Base-by-base conservation (phyloP, 176 grass and related monocot genomes). In the Cocos nucifera region DNA sequence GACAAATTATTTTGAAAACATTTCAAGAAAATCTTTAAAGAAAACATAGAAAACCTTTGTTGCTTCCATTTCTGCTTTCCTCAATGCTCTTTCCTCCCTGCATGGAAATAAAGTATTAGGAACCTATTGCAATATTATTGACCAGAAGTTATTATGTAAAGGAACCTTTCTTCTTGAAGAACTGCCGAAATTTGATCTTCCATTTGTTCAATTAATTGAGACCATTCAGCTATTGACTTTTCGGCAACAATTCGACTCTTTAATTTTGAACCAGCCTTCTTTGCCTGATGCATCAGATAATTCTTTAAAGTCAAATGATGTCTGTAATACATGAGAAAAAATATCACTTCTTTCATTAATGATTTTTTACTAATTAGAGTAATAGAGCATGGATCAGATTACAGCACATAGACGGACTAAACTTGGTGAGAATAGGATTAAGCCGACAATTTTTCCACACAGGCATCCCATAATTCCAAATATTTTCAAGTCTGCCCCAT, bases 61-160 rank as follows among this genome's bases (percentile, higher is more conserved):
- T 4, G 67, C 63, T 85, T 97, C 87, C 92, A 97, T 97, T 87
- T 97, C 92, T 64, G 87, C 92, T 85, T 87, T 97, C 28, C 92
- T 61, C 1, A 85, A 62, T 59, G 62, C 50, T 65, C 60, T 97
- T 82, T 97, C 92, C 78, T 84, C 87, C 87, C 90, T 95, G 70
- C 12, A 83, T 50, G 27, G 24, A 10, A 17, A 27, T 15, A 70
- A 49, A 79, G 54, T 64, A 71, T 76, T 57, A 8, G 54, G 17
- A 28, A 32, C 22, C 15, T 19, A 49, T 22, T 54, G 18, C 62
- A 6, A 61, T 50, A 56, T 20, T 65, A 59, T 24, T 16, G 8
- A 48, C 9, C 67, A 86, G 62, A 20, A 3, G 14, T 17, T 52
- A 79, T 23, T 1, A 49, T 6, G 6, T 14, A 61, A 73, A 29